Evolutionary conservation across 257 asterid genomes (phyloP).

Genomic region (Ophiorrhiza pumila): DNA sequence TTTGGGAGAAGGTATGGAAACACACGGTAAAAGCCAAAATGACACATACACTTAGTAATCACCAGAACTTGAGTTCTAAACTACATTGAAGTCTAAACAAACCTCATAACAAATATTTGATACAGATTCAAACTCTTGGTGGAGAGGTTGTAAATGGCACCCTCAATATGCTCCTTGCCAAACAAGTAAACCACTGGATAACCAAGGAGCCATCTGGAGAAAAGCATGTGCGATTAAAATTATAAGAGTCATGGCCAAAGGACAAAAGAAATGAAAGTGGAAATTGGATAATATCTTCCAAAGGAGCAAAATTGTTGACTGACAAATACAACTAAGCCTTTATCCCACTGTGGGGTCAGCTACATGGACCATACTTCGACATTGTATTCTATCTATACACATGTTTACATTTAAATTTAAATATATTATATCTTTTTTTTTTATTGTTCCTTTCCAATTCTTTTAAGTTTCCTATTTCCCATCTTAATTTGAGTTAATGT

Average conservation of each 20-base stretch:
- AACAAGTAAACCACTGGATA: conserved; percentile 77
- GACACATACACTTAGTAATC: not conserved
- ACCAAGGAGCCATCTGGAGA: conserved; percentile 79
- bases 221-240: not conserved
- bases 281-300: not conserved
- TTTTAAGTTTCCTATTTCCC: no score
- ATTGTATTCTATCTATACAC: no score
- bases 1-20: not conserved
- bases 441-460: no score
- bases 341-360: no score
- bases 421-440: no score
- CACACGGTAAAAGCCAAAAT: not conserved
- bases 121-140: conserved; percentile 66
- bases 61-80: not conserved
- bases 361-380: no score
- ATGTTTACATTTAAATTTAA: no score
- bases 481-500: no score
- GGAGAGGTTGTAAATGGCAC: conserved; percentile 68
- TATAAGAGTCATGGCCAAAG: not conserved
- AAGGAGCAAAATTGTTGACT: not conserved
- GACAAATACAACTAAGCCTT: no score
- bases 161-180: conserved; percentile 55
- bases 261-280: not conserved
- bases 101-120: conserved; percentile 65
- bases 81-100: conserved; percentile 10